phyloP scores from a whole-genome alignment of 768 basidiomycete species.

The Amanita thiersii region DNA sequence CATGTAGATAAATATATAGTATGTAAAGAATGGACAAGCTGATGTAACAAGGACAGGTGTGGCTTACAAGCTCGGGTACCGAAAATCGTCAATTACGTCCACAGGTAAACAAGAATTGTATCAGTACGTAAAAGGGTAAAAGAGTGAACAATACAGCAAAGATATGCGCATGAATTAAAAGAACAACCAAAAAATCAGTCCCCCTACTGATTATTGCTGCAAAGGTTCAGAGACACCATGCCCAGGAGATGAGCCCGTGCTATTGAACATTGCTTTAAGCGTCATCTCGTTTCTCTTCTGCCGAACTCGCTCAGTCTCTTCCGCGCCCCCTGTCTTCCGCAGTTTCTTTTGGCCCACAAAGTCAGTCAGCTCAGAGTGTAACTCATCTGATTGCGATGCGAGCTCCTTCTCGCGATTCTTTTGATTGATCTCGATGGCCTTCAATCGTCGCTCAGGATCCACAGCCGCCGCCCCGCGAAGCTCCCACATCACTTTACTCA shows the following conservation, averaged over 20 bases:
- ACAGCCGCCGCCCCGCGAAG: conserved; percentile 67
- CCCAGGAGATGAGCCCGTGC: too few species aligned
- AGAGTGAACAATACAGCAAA: neutral
- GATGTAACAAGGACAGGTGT: neutral
- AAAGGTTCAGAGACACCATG: too few species aligned
- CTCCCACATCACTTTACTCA: conserved; percentile 83
- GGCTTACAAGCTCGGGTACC: too few species aligned
- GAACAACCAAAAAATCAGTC: neutral
- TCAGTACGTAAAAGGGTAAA: too few species aligned
- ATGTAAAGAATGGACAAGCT: neutral
- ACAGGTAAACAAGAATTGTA: neutral
- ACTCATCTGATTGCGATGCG: conserved; percentile 67
- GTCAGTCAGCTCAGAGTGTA: conserved; percentile 74
- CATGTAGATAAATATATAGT: neutral
- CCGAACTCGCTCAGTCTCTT: conserved; percentile 83
- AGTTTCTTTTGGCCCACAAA: conserved; percentile 87
- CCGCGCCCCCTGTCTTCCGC: conserved; percentile 92
- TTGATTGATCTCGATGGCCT: conserved; percentile 89
- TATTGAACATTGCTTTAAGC: conserved; percentile 78
- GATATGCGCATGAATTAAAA: neutral
- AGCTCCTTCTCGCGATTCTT: conserved; percentile 72
- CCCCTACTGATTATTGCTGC: too few species aligned
- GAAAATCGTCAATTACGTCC: conserved; percentile 5
- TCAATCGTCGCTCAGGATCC: conserved; percentile 78
- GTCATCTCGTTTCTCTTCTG: conserved; percentile 79